Conservation (phyloP, 805 yeast species). For the Lipomyces orientalis region DNA sequence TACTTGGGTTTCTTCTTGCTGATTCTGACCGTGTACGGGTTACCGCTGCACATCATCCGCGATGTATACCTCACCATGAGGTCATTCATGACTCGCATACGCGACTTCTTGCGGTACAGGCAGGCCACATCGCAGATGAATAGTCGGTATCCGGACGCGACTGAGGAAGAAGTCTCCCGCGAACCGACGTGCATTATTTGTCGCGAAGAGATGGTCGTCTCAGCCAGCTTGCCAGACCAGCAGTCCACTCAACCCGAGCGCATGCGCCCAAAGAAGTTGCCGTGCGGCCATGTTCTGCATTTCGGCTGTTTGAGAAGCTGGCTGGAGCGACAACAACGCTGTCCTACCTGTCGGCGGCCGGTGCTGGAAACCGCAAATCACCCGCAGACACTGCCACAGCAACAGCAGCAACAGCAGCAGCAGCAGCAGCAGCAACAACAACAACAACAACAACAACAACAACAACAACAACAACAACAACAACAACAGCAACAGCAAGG, state of each 20-base stretch:
- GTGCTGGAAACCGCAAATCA: slow-evolving; percentile 52
- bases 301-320: slow-evolving; percentile 89
- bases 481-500: slow-evolving; percentile 14
- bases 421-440: slow-evolving; percentile 11
- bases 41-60: slow-evolving; percentile 57
- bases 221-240: slow-evolving; percentile 40
- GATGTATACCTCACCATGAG: slow-evolving; percentile 52
- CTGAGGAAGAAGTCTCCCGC: slow-evolving; percentile 62
- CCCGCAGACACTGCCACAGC: background rate
- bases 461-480: slow-evolving; percentile 12
- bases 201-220: slow-evolving; percentile 79
- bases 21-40: slow-evolving; percentile 53
- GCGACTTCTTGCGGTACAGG: slow-evolving; percentile 43
- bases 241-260: slow-evolving; percentile 37
- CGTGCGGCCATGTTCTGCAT: slow-evolving; percentile 88
- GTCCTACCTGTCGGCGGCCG: slow-evolving; percentile 86
- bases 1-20: slow-evolving; percentile 56
- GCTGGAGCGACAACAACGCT: slow-evolving; percentile 89
- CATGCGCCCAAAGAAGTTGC: slow-evolving; percentile 69
- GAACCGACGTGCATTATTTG: slow-evolving; percentile 72
- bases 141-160: slow-evolving; percentile 65
- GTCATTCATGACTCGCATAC: slow-evolving; percentile 41
- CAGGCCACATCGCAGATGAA: slow-evolving; percentile 64
- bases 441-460: slow-evolving; percentile 17
- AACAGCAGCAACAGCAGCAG: slow-evolving; percentile 17